Percentiles rank a stretch among this genome's conserved stretches.
Conservation (phyloP, 1,284 basidiomycete species). For the Schizophyllum commune region DNA sequence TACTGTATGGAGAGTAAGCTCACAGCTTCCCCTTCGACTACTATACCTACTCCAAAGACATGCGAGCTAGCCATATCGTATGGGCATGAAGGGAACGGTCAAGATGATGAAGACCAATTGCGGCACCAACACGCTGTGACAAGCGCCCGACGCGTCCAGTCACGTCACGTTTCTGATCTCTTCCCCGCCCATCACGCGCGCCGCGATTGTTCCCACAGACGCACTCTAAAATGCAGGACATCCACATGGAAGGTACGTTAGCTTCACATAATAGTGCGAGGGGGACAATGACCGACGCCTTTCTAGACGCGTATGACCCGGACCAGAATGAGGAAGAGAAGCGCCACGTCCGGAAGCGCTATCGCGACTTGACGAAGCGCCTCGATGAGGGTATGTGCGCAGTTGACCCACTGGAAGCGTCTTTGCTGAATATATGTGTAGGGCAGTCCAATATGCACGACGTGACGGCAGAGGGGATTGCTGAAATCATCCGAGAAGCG, state of each 20-base stretch:
- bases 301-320: conserved; percentile 53
- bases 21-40: neutral
- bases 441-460: conserved; percentile 46
- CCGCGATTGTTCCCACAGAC: conserved; percentile 2
- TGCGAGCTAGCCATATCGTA: conserved; percentile 19
- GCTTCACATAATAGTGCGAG: conserved; percentile 4
- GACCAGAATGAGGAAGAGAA: conserved; percentile 74
- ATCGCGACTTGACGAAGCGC: conserved; percentile 55
- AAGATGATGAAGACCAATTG: neutral
- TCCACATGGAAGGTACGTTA: conserved; percentile 1
- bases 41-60: conserved; percentile 31
- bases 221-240: neutral
- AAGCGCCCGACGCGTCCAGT: neutral
- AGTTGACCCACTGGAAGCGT: neutral
- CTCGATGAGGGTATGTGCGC: conserved; percentile 45
- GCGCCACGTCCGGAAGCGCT: conserved; percentile 60
- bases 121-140: neutral
- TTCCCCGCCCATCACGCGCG: neutral
- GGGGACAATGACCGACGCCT: conserved; percentile 11
- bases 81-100: neutral
- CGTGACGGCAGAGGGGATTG: conserved; percentile 46
- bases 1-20: conserved; percentile 36
- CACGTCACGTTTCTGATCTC: neutral
- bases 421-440: conserved; percentile 15
- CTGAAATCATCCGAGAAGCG: conserved; percentile 44